phyloP scores from a whole-genome alignment of 2,329 filamentous ascomycete species.

The Septoria linicola region DNA sequence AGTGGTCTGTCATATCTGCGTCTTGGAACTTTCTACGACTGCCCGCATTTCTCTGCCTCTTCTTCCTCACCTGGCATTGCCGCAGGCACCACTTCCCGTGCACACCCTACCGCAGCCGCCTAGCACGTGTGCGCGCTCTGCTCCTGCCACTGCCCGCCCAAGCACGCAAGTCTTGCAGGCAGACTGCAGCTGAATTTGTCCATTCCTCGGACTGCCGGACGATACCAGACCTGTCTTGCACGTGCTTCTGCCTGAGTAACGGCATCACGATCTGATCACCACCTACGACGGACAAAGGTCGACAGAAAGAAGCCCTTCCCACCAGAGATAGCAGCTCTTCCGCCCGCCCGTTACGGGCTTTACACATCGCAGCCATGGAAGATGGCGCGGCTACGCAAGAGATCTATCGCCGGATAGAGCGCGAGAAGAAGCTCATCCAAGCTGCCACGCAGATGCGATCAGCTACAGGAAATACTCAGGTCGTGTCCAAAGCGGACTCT shows the following conservation, averaged over 20 bases:
- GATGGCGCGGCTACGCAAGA: slow-evolving; percentile 68
- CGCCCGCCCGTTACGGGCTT: slow-evolving; percentile 20
- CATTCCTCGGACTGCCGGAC: slow-evolving; percentile 9
- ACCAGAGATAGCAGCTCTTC: slow-evolving; percentile 11
- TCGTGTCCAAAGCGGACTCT: slow-evolving; percentile 84
- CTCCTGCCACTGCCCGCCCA: slow-evolving; percentile 1
- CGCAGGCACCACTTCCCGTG: background rate
- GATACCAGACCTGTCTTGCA: slow-evolving; percentile 3
- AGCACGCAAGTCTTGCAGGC: slow-evolving; percentile 6
- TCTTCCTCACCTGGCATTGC: no score
- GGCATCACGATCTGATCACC: slow-evolving; percentile 2
- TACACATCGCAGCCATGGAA: slow-evolving; percentile 51
- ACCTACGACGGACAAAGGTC: background rate
- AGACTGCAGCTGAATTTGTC: background rate
- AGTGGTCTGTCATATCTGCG: background rate
- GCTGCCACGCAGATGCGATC: slow-evolving; percentile 93
- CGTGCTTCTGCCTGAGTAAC: slow-evolving; percentile 17
- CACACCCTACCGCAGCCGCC: background rate
- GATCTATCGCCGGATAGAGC: slow-evolving; percentile 95
- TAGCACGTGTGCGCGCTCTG: background rate
- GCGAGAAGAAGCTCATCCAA: slow-evolving; percentile 91
- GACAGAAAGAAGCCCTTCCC: no score
- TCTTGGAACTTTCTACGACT: background rate
- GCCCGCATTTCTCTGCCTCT: background rate
- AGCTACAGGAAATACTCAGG: slow-evolving; percentile 89